Evolutionary conservation across 805 yeast genomes (phyloP).

Genomic region (Candida ortonii): DNA sequence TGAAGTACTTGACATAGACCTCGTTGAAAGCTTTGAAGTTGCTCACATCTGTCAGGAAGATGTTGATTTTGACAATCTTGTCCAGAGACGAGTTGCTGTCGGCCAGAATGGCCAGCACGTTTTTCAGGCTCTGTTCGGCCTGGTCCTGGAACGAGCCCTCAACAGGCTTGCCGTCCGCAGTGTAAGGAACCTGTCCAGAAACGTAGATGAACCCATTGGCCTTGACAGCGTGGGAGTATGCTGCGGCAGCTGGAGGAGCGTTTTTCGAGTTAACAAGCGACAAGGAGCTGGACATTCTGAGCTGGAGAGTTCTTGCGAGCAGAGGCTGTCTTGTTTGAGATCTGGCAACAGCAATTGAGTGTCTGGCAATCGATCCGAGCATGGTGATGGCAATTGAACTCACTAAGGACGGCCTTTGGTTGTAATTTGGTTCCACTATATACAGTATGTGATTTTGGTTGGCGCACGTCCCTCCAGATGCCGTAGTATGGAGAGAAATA

Average conservation of each 20-base stretch:
- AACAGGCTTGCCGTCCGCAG: constrained; percentile 75
- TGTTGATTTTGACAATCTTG: constrained; percentile 81
- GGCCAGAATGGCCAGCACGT: constrained; percentile 68
- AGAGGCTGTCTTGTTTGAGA: constrained; percentile 3
- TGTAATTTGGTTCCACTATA: no score
- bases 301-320: constrained; percentile 11
- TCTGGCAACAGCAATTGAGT: constrained; percentile 10
- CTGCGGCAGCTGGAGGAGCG: constrained; percentile 97
- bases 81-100: constrained; percentile 84
- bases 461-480: no score
- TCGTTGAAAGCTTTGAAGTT: constrained; percentile 82
- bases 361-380: constrained; percentile 15
- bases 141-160: constrained; percentile 74
- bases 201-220: constrained; percentile 87
- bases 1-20: constrained; percentile 78
- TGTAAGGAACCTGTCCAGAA: constrained; percentile 93
- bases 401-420: no score
- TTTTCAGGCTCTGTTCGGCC: constrained; percentile 70
- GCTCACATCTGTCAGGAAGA: constrained; percentile 88
- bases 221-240: constrained; percentile 94
- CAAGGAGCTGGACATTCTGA: constrained; percentile 36
- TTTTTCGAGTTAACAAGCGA: constrained; percentile 56
- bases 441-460: no score
- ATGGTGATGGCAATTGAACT: no score
- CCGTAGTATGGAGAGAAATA: no score